Evolutionary conservation across 2,329 filamentous ascomycete species (phyloP), one percentile per base, ranked within the genome.

Genomic region (Pestalotiopsis sp.): DNA sequence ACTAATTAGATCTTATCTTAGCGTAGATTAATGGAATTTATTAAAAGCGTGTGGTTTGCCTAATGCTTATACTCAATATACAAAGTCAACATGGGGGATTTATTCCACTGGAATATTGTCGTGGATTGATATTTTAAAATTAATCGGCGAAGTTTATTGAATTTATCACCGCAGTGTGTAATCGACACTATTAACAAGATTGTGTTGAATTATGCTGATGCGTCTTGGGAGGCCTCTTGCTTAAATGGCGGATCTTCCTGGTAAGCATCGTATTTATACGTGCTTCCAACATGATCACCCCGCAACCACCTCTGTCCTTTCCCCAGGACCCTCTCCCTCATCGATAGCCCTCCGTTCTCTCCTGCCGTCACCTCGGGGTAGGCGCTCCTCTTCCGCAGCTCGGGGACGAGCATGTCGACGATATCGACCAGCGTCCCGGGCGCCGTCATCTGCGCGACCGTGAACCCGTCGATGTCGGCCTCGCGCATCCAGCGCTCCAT

Each of bases 291-390:
- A 76, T 91, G 90, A 76, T 92, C 90, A 71, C 80, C 80, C 52
- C 89, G 81, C 69, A 92, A 74, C 17, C 83, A 80, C 7, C 78
- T 82, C 75, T 91, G 89, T 0, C 89, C 90, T 70, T 81, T 82
- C 0, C 89, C 89, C 75, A 90, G 91, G 0, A 91, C 80, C 78
- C 87, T 91, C 78, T 92, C 90, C n/a, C 89, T 80, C 0, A 85
- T 84, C 1, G 86, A 88, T 36, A 86, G 70, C 17, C 75, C 73
- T 17, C 81, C 79, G 31, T 82, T 79, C 4, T 74, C 72, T 25
- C 52, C 49, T 2, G 66, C 69, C 2, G 68, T 69, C 2, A 72
- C 73, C 49, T 82, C 76, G 0, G 74, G 74, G 52, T 80, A 81
- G 13, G 75, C 61, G 4, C 73, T 74, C 38, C 75, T 72, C 4